Base-by-base conservation (phyloP, 306 rosid species). In the Castanea mollissima region DNA sequence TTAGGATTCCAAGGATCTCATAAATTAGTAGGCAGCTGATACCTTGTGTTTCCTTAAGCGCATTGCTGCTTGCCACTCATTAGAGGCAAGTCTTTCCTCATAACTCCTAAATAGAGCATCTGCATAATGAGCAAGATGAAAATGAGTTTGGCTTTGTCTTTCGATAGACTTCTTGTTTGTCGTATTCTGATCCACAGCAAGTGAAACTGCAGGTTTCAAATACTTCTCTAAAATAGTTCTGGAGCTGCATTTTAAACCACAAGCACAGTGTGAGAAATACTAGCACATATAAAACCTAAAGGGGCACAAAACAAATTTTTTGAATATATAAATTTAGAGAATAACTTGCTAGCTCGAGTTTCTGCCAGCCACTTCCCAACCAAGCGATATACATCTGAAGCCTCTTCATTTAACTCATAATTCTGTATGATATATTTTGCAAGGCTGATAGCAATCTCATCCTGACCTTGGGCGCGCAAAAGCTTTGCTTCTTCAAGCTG, bases 401-500 rank as follows among this genome's bases (percentile, higher is more conserved):
- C 87, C 83, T 91, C 97, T 78, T 91, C 88, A 82, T 82, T 81
- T 58, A 88, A 81, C 73, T 54, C 77, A 82, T 76, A 75, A 77
- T 85, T 83, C 80, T 89, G 83, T 13, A 88, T 85, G 49, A 94
- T 81, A 76, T 91, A 89, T 86, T 89, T 84, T 76, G 97, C 97
- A 73, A 94, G 95, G 90, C 88, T 92, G 85, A 94, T 90, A 80
- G 99, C 99, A 90, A 90, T 87, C 90, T 86, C 91, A 86, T 87
- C 88, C 82, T 85, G 99, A 74, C 92, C 93, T 92, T 92, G 97
- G 83, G 91, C 90, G 55, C 97, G 99, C 86, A 92, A 81, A 80
- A 94, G 93, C 93, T 94, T 94, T 80, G 99, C 97, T 84, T 94
- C 99, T 90, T 92, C 93, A 76, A 94, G 94, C 99, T 94, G 93